Conservation (phyloP, 768 basidiomycete genomes). For the Naganishia onofrii region DNA sequence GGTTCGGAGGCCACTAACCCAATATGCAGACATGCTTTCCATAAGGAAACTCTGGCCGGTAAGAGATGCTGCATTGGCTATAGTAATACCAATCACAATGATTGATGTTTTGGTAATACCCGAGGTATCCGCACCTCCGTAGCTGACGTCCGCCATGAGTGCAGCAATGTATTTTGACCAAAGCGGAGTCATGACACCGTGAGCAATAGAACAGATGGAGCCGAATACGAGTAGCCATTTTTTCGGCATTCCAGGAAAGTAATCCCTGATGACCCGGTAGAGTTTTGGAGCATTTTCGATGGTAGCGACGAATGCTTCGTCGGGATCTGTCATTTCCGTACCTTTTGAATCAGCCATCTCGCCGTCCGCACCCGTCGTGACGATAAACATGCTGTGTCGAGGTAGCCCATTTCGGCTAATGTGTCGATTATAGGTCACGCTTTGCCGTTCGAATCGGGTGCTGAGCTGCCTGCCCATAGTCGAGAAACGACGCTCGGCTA, state of each 20-base stretch:
- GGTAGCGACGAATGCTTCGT: slow-evolving; percentile 10
- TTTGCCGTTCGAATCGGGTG: slow-evolving; percentile 15
- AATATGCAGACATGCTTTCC: slow-evolving; percentile 69
- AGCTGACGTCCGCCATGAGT: slow-evolving; percentile 60
- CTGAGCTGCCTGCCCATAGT: slow-evolving; percentile 17
- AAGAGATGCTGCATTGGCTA: slow-evolving; percentile 70
- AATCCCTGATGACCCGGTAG: slow-evolving; percentile 31
- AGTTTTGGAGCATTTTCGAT: slow-evolving; percentile 24
- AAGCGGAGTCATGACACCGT: slow-evolving; percentile 81
- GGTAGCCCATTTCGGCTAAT: slow-evolving; percentile 9
- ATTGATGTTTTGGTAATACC: slow-evolving; percentile 40
- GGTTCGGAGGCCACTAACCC: slow-evolving; percentile 68
- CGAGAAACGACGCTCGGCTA: not conserved
- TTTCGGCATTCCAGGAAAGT: slow-evolving; percentile 70
- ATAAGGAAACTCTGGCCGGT: slow-evolving; percentile 77
- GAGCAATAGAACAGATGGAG: slow-evolving; percentile 64
- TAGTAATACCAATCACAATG: slow-evolving; percentile 64
- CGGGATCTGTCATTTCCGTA: not conserved
- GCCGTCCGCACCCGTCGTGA: slow-evolving; percentile 6
- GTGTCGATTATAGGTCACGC: not conserved
- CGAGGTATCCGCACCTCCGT: slow-evolving; percentile 43
- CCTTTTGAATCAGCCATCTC: slow-evolving; percentile 12
- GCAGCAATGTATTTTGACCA: slow-evolving; percentile 86
- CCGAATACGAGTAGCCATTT: slow-evolving; percentile 72
- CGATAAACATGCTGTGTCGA: slow-evolving; percentile 15